These are phyloP conservation scores for Fusarium brachygibbosum DNA, from an alignment of 2,329 filamentous ascomycete species.

Conservation along the genomic window DNA sequence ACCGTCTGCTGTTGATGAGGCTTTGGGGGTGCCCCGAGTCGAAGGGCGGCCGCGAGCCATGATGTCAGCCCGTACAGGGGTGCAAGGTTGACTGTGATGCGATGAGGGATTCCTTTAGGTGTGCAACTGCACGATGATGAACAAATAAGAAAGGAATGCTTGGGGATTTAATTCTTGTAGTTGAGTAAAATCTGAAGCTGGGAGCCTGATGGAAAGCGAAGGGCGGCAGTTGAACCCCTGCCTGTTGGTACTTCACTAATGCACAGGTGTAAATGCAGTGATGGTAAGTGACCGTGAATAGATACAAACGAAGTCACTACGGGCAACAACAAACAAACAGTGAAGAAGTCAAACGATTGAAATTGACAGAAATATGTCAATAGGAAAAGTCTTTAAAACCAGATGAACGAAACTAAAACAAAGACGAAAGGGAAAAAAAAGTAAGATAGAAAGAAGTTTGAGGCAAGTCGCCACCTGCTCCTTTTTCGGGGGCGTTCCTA, in stretches of 20 bases:
- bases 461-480: constrained; percentile 48
- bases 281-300: constrained; percentile 24
- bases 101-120: not conserved
- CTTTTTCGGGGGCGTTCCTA: constrained; percentile 39
- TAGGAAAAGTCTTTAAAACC: not conserved
- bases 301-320: constrained; percentile 17
- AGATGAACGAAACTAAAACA: constrained; percentile 23
- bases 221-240: constrained; percentile 29
- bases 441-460: constrained; percentile 18
- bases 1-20: constrained; percentile 39
- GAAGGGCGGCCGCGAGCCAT: constrained; percentile 53
- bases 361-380: constrained; percentile 7
- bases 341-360: constrained; percentile 8
- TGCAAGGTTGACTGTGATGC: not conserved
- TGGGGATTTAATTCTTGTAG: not conserved
- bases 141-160: not conserved
- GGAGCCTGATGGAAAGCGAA: constrained; percentile 7
- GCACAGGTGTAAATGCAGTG: constrained; percentile 30
- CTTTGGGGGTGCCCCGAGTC: constrained; percentile 32
- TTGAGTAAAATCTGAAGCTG: not conserved
- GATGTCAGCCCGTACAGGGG: constrained; percentile 1
- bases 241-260: constrained; percentile 32
- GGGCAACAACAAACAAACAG: constrained; percentile 21
- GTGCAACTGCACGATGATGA: not conserved
- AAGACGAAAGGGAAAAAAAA: constrained; percentile 26